Base-by-base conservation (phyloP, 2,329 filamentous ascomycete species). In the Sporothrix pseudoabietina region DNA sequence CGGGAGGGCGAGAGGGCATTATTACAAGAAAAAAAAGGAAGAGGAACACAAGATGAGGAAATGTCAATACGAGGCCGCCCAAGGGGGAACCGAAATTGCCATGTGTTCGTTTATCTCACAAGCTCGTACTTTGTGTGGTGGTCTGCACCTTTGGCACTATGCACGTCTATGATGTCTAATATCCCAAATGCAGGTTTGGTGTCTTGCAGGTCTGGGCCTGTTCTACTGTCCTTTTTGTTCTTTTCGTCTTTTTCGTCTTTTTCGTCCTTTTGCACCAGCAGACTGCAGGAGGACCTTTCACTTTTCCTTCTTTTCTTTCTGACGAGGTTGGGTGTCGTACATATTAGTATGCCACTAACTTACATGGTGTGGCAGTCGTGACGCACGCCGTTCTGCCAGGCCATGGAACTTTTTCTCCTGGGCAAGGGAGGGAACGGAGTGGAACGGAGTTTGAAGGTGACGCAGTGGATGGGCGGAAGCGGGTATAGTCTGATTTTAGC, bases 391-490 rank as follows among this genome's bases (percentile, higher is more conserved):
- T 26, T 1, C 26, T 26, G 26, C 26, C 54, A 30, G 54, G 22
- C 54, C 55, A 61, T 49, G 49, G 19, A 54, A 1, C 14, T 8
- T 26, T 22, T 57, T 32, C 26, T 57, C 12, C 26, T 49, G 14
- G 44, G 44, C n/a, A 55, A 10, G n/a, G 12, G 52, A 55, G 55
- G 8, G 30, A 19, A 59, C 55, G 55, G 55, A 35, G 55, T 4
- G 55, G 57, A 26, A 61, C 61, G n/a, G 61, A 66, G 63, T 30
- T 10, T 35, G 30, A 35, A 54, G 30, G 26, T 72, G 70, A 72
- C 71, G 59, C 44, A 54, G 71, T 57, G 63, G 65, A 61, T 61
- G 63, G 55, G 71, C 63, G 71, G 63, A 69, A 66, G 61, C 71
- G 63, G 71, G 59, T 32, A 69, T 61, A 5, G 8, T 35, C 35